These are phyloP conservation scores for Cyclospora cayetanensis DNA, from an alignment of 169 alveolate genomes.

Conservation along the genomic window DNA sequence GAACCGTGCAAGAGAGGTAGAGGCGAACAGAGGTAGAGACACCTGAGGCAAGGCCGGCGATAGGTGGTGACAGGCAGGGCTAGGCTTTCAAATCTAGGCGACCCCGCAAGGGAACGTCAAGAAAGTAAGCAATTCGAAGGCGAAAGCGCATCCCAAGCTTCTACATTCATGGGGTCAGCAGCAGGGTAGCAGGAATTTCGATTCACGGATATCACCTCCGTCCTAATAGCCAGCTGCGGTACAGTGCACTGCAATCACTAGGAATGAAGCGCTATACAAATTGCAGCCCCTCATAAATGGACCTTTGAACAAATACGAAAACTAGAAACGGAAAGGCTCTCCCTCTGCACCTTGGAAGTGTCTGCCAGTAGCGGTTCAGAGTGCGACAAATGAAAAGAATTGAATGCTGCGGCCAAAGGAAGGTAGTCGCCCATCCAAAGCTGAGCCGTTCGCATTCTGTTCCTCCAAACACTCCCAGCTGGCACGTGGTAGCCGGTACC, in stretches of 20 bases:
- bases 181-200: no score
- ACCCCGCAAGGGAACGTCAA: no score
- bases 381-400: not conserved
- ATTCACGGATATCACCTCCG: no score
- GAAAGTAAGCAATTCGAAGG: no score
- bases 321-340: no score
- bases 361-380: not conserved
- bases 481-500: slow-evolving; percentile 76
- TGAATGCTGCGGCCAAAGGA: slow-evolving; percentile 66
- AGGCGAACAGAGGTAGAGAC: not conserved
- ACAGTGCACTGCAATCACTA: not conserved
- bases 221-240: not conserved
- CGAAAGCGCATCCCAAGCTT: no score
- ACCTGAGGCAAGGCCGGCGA: not conserved
- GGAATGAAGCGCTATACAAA: not conserved
- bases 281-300: no score
- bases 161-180: no score
- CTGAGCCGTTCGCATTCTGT: slow-evolving; percentile 76
- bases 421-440: slow-evolving; percentile 77
- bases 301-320: no score
- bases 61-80: not conserved
- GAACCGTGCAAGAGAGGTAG: not conserved
- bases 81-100: not conserved
- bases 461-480: slow-evolving; percentile 72
- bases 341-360: no score